Base-by-base conservation (phyloP, 176 grass and related monocot genomes). In the Aegilops sharonensis region DNA sequence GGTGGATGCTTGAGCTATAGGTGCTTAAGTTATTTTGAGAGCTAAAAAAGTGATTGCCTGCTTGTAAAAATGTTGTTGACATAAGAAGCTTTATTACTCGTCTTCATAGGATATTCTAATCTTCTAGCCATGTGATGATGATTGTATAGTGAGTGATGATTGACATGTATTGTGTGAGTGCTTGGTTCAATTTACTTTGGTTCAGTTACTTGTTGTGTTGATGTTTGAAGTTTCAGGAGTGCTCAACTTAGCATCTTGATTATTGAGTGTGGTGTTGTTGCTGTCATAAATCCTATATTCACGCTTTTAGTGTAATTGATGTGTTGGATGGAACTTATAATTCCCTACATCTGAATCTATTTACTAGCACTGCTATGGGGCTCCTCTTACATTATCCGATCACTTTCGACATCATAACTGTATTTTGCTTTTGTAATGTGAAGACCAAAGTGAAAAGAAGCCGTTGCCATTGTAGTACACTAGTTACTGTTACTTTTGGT, bases 1-100 rank as follows among this genome's bases (percentile, higher is more conserved):
- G 25, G 5, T 68, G 72, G 59, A 32, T 83, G 48, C 37, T 77
- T 87, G 60, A 87, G 70, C 70, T 77, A 8, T 77, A 76, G 61
- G 9, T 65, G 40, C 63, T 48, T 67, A 50, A 15, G 61, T 50
- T 32, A 25, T 74, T 66, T 11, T 36, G 54, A 66, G 23, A 75
- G 18, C 35, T 81, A 9, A 47, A 35, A 50, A 9, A 54, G 42
- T 81, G 27, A 79, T 47, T 36, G 11, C 9, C 23, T 81, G 25
- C 4, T 60, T 29, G 23, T 20, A 34, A 67, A 25, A 31, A 10
- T 57, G 18, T 56, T 57, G 29, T 57, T 18, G n/a, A 60, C 32
- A 75, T 23, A 45, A 64, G 21, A 40, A 63, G 23, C 35, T 73
- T 24, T 61, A 45, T 78, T 20, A 27, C 11, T 77, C 43, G 23